phyloP scores from a whole-genome alignment of 352 stramenopile species.

The Phytopythium montanum region DNA sequence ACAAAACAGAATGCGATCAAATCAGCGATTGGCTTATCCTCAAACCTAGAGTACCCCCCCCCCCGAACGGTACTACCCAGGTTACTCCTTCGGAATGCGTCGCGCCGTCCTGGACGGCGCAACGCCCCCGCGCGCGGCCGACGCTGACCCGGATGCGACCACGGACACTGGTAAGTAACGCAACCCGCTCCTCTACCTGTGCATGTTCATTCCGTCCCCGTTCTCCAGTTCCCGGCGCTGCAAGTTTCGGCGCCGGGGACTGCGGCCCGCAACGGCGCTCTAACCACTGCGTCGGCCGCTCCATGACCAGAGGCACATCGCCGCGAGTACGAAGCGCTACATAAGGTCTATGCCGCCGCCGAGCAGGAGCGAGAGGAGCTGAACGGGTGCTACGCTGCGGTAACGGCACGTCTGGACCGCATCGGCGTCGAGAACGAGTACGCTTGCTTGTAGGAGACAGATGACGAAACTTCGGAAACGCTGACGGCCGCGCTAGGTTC shows the following conservation, averaged over 20 bases:
- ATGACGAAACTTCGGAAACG: too few relatives aligned
- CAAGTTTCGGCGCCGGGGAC: too few relatives aligned
- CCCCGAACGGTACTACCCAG: too few relatives aligned
- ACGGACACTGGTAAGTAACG: neutral
- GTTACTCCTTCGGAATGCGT: too few relatives aligned
- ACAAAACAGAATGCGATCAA: too few relatives aligned
- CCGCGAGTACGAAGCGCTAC: constrained; percentile 6
- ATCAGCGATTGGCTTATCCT: too few relatives aligned
- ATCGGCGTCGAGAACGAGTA: constrained; percentile 36
- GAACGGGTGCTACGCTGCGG: constrained; percentile 7
- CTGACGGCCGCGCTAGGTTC: constrained; percentile 18
- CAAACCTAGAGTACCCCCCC: too few relatives aligned
- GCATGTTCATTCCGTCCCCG: neutral
- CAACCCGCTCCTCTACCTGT: neutral
- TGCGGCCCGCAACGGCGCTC: neutral
- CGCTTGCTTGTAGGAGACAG: neutral
- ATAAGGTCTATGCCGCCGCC: constrained; percentile 2
- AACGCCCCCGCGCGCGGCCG: neutral
- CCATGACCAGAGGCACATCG: neutral
- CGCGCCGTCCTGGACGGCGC: constrained; percentile 8
- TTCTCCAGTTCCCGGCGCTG: too few relatives aligned
- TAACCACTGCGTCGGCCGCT: neutral
- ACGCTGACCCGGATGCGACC: neutral
- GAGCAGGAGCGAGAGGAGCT: constrained; percentile 26
- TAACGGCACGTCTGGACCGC: constrained; percentile 17